Conservation (phyloP, 169 alveolate genomes). For the Plasmodium coatneyi region DNA sequence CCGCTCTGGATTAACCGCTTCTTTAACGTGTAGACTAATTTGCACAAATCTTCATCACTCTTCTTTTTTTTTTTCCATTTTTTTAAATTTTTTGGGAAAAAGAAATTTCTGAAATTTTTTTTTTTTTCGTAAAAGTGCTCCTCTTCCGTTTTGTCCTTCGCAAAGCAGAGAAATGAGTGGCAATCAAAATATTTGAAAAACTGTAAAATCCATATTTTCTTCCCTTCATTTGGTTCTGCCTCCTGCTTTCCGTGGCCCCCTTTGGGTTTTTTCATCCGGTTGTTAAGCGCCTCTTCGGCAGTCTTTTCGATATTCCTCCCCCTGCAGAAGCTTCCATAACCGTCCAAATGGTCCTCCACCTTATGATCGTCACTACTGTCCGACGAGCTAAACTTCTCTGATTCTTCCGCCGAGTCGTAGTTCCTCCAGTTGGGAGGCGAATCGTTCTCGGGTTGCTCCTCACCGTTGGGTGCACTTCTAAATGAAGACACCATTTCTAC, state of each 20-base stretch:
- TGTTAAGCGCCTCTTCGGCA: neutral
- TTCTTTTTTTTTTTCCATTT: slow-evolving; percentile 5
- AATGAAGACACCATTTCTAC: neutral
- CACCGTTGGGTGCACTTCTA: neutral
- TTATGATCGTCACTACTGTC: neutral
- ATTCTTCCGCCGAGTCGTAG: neutral
- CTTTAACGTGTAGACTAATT: neutral
- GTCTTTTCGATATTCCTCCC: neutral
- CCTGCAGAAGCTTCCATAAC: neutral
- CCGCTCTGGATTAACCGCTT: slow-evolving; percentile 8
- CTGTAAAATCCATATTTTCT: slow-evolving; percentile 38
- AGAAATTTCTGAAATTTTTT: slow-evolving; percentile 33
- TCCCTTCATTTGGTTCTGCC: neutral
- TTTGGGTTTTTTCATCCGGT: neutral
- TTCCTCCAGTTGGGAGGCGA: neutral
- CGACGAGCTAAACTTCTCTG: slow-evolving; percentile 67
- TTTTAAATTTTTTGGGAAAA: slow-evolving; percentile 14
- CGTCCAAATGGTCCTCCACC: slow-evolving; percentile 7
- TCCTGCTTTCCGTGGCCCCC: neutral
- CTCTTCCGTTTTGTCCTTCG: slow-evolving; percentile 28
- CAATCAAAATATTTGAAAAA: slow-evolving; percentile 41
- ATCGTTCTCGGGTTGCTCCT: neutral
- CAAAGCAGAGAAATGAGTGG: slow-evolving; percentile 42
- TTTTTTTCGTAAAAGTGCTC: slow-evolving; percentile 47
- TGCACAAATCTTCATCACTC: neutral